These are phyloP conservation scores for Plectosphaerella plurivora DNA, from an alignment of 2,329 filamentous ascomycete species.

Conservation along the genomic window DNA sequence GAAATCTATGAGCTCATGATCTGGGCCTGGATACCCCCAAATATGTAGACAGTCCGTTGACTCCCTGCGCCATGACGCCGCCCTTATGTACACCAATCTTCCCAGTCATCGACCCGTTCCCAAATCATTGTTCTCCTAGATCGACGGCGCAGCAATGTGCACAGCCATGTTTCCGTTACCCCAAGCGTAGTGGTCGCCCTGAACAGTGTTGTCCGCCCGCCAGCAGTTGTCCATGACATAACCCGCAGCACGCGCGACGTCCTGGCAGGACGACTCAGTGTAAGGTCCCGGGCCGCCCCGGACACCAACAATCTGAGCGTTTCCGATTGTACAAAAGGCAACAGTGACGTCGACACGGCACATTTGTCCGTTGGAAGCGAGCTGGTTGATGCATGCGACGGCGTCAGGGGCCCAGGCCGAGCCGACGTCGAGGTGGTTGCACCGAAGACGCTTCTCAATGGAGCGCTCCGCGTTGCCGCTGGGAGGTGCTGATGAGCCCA, in stretches of 20 bases:
- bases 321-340: constrained; percentile 4
- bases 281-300: background rate
- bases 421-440: constrained; percentile 1
- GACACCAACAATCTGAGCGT: constrained; percentile 2
- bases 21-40: no score
- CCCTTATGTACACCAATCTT: no score
- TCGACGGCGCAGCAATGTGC: background rate
- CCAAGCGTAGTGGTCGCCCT: constrained; percentile 1
- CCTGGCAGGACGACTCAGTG: constrained; percentile 7
- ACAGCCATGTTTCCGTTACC: background rate
- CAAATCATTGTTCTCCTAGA: background rate
- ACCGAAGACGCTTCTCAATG: constrained; percentile 3
- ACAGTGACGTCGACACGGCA: background rate
- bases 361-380: constrained; percentile 2
- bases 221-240: constrained; percentile 8
- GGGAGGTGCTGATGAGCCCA: background rate
- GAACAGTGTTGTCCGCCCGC: constrained; percentile 8
- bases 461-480: background rate
- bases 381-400: constrained; percentile 7
- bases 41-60: no score
- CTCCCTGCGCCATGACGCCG: no score
- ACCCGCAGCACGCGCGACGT: constrained; percentile 9
- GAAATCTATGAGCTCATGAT: no score
- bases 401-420: constrained; percentile 9
- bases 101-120: no score